Conservation (phyloP, 139 green algal genomes). For the Coelastrella sp. region DNA sequence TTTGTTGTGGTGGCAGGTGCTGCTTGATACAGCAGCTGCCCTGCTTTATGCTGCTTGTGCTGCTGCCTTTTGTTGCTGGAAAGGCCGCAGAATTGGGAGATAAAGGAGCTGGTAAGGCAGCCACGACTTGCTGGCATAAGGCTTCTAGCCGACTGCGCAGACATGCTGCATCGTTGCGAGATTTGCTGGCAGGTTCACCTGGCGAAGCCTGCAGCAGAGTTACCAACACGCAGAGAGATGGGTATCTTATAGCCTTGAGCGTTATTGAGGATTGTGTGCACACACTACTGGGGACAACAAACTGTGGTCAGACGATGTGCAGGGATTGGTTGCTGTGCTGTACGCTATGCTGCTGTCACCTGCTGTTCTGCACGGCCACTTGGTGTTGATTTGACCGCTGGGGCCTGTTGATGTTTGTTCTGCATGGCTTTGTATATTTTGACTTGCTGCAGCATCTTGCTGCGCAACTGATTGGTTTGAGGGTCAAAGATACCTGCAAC, state of each 20-base stretch:
- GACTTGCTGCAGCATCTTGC: slow-evolving; percentile 41
- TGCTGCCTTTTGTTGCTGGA: neutral
- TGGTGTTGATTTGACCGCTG: neutral
- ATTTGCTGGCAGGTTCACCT: neutral
- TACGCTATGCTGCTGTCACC: neutral
- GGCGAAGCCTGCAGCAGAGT: neutral
- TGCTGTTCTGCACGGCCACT: neutral
- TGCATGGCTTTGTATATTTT: slow-evolving; percentile 10
- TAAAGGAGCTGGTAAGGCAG: slow-evolving; percentile 11
- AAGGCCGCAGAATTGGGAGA: too few relatives aligned
- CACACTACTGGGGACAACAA: neutral
- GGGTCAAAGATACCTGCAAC: slow-evolving; percentile 30
- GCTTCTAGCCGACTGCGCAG: neutral
- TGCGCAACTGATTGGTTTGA: slow-evolving; percentile 16
- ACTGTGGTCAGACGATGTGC: too few relatives aligned
- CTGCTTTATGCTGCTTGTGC: neutral
- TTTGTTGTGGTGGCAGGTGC: neutral
- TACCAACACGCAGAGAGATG: neutral
- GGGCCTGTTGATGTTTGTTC: neutral
- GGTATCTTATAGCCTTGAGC: neutral
- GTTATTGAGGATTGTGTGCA: neutral
- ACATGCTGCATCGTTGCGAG: neutral
- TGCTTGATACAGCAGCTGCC: neutral
- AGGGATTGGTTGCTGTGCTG: neutral
- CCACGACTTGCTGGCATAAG: slow-evolving; percentile 14